phyloP scores from a whole-genome alignment of 441 rosid species.

The Aleurites moluccanus region DNA sequence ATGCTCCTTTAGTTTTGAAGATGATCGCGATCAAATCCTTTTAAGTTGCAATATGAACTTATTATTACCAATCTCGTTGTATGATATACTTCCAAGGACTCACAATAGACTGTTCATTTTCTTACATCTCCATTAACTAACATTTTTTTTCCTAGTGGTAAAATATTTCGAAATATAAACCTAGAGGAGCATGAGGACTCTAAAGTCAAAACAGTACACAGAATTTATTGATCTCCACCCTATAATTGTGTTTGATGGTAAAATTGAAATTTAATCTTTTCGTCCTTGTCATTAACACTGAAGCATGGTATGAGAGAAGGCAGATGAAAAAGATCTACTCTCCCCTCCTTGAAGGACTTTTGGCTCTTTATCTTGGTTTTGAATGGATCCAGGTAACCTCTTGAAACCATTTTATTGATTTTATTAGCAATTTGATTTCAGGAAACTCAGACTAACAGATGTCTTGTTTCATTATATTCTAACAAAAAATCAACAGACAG shows the following conservation, averaged over 20 bases:
- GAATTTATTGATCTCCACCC: not conserved
- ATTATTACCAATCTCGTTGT: not conserved
- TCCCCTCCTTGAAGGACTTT: slow-evolving; percentile 88
- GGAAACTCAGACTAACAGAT: not conserved
- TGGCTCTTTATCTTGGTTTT: slow-evolving; percentile 88
- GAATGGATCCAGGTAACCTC: slow-evolving; percentile 82
- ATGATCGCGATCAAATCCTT: not conserved
- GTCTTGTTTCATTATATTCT: slow-evolving; percentile 5
- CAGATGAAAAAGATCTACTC: slow-evolving; percentile 96
- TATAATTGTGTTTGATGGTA: not conserved
- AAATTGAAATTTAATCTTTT: not conserved
- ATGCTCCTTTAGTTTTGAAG: not conserved
- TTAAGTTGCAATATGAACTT: not conserved
- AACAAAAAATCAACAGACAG: slow-evolving; percentile 48
- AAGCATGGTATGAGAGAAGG: slow-evolving; percentile 96
- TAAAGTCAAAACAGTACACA: not conserved
- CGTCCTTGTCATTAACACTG: not conserved
- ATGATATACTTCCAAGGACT: not conserved
- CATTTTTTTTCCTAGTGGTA: not conserved
- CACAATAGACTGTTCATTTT: not conserved
- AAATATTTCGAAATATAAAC: not conserved
- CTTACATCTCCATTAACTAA: not conserved
- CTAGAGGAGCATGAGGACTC: not conserved
- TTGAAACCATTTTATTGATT: not conserved
- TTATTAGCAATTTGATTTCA: slow-evolving; percentile 6